phyloP scores from a whole-genome alignment of 169 alveolate species.

The Eimeria acervulina region DNA sequence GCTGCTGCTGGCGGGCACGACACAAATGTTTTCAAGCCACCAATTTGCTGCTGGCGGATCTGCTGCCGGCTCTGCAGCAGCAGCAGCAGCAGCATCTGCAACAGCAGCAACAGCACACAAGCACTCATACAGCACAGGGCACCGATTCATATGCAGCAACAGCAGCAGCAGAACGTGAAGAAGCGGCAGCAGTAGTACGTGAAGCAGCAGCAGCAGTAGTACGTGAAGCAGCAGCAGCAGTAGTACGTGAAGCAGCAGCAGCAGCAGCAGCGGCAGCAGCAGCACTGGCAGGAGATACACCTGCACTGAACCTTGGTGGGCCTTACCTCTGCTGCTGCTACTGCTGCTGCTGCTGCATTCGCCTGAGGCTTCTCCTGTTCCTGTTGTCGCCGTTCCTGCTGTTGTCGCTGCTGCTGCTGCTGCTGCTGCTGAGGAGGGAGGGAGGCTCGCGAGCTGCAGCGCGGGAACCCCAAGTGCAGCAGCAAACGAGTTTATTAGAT shows the following conservation, averaged over 20 bases:
- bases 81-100: constrained; percentile 10
- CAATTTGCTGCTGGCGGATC: not conserved
- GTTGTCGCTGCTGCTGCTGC: constrained; percentile 29
- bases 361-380: not conserved
- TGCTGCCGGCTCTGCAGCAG: not conserved
- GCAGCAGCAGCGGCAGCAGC: constrained; percentile 13
- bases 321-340: not conserved
- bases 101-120: not conserved
- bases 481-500: not conserved
- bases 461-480: constrained; percentile 6
- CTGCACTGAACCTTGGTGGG: not conserved
- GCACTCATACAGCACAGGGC: not conserved
- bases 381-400: constrained; percentile 23
- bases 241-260: not conserved
- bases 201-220: not conserved
- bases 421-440: constrained; percentile 7
- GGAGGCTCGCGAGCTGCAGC: not conserved
- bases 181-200: not conserved
- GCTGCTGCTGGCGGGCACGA: constrained; percentile 16
- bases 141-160: not conserved
- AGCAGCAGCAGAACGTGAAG: not conserved
- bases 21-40: not conserved
- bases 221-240: not conserved
- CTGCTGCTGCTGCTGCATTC: not conserved
- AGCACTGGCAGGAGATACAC: not conserved